Base-by-base conservation (phyloP, 805 yeast genomes). In the Debaryomyces hansenii region DNA sequence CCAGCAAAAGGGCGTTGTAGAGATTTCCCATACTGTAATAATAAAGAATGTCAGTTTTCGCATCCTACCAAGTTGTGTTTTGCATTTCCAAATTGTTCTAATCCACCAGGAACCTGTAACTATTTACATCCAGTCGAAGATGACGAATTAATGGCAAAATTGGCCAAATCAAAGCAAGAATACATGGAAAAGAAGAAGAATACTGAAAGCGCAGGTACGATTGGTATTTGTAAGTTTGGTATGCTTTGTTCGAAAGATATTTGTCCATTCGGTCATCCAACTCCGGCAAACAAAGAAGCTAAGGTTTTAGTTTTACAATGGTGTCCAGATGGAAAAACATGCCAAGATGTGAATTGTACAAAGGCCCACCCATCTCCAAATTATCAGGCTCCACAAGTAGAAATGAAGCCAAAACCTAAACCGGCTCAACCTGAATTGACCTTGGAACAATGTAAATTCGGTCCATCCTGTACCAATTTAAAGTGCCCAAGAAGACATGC, bases 251-350 rank as follows among this genome's bases (percentile, higher is more conserved):
- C 87, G 20, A 87, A 87, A 58, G 89, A 83, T 50, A 68, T 80
- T 51, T 90, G 97, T 71, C 89, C 90, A 24, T 89, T 84, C 70
- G 96, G 90, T 20, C 97, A 90, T 62, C 96, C 97, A 38, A 88
- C 96, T 0, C 94, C 95, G 1, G 86, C 89, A 14, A 88, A 86
- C 67, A 80, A 77, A 51, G 82, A 78, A 50, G 90, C 90, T 24
- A 81, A 83, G 55, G 88, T 90, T 35, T 70, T 79, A 12, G 76
- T 78, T 14, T 68, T 79, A 40, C 85, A 82, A 53, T 87, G 96
- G 96, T 90, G 97, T 71, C 69, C 83, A 6, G 80, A 74, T 32
- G 87, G 87, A 53, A 77, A 84, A 54, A 64, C 67, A 16, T 90
- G 97, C 70, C 53, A 66, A 20, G 80, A 89, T 59, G 63, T 75